These are phyloP conservation scores for Hypomontagnella monticulosa DNA, from an alignment of 495 filamentous ascomycete species.

Conservation along the genomic window DNA sequence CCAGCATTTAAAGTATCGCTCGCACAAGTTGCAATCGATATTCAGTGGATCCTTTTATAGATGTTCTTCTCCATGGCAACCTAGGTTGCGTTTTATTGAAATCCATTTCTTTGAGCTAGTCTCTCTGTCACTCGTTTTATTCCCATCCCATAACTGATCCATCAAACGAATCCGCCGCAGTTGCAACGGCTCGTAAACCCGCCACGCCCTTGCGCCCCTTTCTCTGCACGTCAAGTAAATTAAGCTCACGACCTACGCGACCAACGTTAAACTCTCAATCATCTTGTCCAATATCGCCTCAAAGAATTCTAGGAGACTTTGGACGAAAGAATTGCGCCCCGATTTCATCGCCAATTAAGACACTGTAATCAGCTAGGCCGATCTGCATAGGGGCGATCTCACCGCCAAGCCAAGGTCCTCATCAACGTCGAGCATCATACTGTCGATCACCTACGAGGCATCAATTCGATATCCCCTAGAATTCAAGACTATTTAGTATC, in stretches of 20 bases:
- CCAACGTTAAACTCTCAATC: constrained; percentile 12
- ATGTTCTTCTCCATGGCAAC: constrained; percentile 46
- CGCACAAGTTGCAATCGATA: constrained; percentile 34
- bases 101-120: constrained; percentile 60
- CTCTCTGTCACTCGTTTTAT: constrained; percentile 62
- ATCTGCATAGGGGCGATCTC: constrained; percentile 39
- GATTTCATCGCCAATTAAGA: constrained; percentile 33
- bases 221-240: constrained; percentile 17
- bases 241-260: constrained; percentile 23
- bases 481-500: neutral
- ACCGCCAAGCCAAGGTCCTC: constrained; percentile 35
- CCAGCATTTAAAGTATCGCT: constrained; percentile 18
- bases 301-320: neutral
- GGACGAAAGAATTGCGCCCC: constrained; percentile 9
- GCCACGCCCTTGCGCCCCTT: constrained; percentile 29
- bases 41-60: constrained; percentile 27
- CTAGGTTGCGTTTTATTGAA: constrained; percentile 43
- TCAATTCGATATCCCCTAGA: constrained; percentile 21
- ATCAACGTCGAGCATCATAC: constrained; percentile 29
- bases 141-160: constrained; percentile 8
- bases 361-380: constrained; percentile 27
- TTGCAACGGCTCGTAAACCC: constrained; percentile 22
- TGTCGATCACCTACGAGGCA: constrained; percentile 36
- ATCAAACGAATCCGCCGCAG: constrained; percentile 1
- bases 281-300: constrained; percentile 6